phyloP scores from a whole-genome alignment of 345 rosid species.

The Euphorbia peplus region DNA sequence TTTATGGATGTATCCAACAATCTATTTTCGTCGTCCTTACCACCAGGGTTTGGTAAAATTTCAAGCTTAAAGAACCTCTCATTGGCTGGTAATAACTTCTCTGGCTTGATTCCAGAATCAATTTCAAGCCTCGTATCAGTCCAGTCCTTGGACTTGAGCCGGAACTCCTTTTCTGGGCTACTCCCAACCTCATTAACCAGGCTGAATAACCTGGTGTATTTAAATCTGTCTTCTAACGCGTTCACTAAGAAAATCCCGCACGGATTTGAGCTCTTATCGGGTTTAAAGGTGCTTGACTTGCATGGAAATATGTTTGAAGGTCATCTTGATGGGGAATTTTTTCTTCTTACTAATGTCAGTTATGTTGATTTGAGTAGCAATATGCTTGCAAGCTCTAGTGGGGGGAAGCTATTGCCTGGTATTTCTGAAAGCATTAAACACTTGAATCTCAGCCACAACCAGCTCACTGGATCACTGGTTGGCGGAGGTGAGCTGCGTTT shows the following conservation, averaged over 20 bases:
- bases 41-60: slow-evolving; percentile 60
- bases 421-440: slow-evolving; percentile 72
- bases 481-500: slow-evolving; percentile 55
- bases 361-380: slow-evolving; percentile 79
- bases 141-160: slow-evolving; percentile 85
- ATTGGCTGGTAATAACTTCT: slow-evolving; percentile 84
- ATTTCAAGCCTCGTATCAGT: slow-evolving; percentile 59
- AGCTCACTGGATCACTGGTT: slow-evolving; percentile 73
- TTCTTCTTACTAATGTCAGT: slow-evolving; percentile 74
- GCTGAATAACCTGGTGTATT: slow-evolving; percentile 53
- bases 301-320: slow-evolving; percentile 79
- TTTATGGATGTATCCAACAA: slow-evolving; percentile 79
- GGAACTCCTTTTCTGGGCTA: slow-evolving; percentile 74
- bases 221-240: slow-evolving; percentile 73
- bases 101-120: slow-evolving; percentile 73
- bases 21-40: slow-evolving; percentile 61
- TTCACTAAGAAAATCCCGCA: slow-evolving; percentile 60
- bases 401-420: slow-evolving; percentile 68
- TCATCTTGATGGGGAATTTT: slow-evolving; percentile 70
- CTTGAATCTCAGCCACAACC: slow-evolving; percentile 85
- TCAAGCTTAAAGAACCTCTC: slow-evolving; percentile 66
- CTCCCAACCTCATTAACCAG: slow-evolving; percentile 58
- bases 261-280: slow-evolving; percentile 63
- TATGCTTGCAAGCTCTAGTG: slow-evolving; percentile 51
- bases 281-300: slow-evolving; percentile 79